Evolutionary conservation across 352 stramenopile genomes (phyloP).

Genomic region (Globisporangium cylindrosporum): DNA sequence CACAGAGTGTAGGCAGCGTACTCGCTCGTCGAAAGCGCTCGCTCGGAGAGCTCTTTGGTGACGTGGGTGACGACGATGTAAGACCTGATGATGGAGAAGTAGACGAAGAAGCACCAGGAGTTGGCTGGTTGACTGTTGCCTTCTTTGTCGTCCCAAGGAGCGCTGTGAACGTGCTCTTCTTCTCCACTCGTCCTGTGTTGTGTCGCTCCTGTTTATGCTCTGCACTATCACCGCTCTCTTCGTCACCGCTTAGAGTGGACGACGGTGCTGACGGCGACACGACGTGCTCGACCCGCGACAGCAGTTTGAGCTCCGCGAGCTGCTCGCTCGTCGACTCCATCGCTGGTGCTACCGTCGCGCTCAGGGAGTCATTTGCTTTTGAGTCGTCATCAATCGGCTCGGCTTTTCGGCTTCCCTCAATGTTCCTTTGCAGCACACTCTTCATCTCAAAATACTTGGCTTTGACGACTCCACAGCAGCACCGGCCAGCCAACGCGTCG

Average conservation of each 20-base stretch:
- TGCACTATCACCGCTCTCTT: neutral
- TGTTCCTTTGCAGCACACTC: slow-evolving; percentile 13
- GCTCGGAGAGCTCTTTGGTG: neutral
- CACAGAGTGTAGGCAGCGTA: slow-evolving; percentile 8
- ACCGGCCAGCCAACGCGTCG: neutral
- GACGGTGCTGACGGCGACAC: neutral
- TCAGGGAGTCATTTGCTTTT: neutral
- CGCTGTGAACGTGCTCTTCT: slow-evolving; percentile 14
- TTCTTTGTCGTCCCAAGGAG: slow-evolving; percentile 9
- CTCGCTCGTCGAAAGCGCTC: slow-evolving; percentile 12
- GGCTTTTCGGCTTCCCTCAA: neutral
- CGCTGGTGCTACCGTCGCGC: neutral
- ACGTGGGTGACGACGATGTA: neutral
- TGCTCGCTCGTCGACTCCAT: slow-evolving; percentile 24
- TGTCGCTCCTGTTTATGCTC: neutral
- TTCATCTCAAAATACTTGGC: slow-evolving; percentile 6
- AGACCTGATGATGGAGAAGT: neutral
- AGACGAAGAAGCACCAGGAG: neutral
- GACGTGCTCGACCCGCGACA: slow-evolving; percentile 34
- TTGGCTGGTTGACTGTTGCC: too few relatives aligned
- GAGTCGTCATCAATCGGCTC: neutral
- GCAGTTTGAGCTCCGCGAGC: slow-evolving; percentile 42
- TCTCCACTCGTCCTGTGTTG: neutral
- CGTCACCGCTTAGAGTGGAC: too few relatives aligned
- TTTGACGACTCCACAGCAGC: neutral